These are phyloP conservation scores for Cryptococcus sp. DNA, from an alignment of 1,284 basidiomycete species.

Conservation along the genomic window DNA sequence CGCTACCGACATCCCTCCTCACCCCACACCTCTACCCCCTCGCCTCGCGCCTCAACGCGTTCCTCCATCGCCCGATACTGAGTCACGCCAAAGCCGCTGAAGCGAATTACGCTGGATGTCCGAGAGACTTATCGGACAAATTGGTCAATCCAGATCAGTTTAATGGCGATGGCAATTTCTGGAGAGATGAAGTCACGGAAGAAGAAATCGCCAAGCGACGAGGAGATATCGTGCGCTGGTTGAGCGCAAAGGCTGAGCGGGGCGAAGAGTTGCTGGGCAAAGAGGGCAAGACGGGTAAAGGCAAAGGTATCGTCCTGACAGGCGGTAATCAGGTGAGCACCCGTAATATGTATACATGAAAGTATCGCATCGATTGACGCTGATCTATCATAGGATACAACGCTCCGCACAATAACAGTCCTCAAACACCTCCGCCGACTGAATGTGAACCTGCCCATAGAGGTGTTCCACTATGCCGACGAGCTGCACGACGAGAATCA, in stretches of 20 bases:
- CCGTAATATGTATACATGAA: not conserved
- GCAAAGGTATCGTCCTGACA: conserved; percentile 54
- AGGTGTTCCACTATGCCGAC: conserved; percentile 55
- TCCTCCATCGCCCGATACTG: conserved; percentile 40
- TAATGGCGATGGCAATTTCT: conserved; percentile 44
- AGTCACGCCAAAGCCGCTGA: conserved; percentile 20
- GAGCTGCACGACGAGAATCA: conserved; percentile 46
- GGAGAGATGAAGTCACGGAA: conserved; percentile 38
- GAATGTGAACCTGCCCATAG: conserved; percentile 50
- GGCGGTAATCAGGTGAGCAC: conserved; percentile 52
- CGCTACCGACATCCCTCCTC: conserved; percentile 21
- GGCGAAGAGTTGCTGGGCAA: conserved; percentile 39
- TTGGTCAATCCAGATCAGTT: conserved; percentile 54
- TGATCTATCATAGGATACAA: conserved; percentile 47
- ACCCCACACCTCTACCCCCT: conserved; percentile 19
- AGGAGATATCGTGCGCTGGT: conserved; percentile 43
- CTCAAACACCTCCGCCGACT: conserved; percentile 49
- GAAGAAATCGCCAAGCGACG: conserved; percentile 43
- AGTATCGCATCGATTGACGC: not conserved
- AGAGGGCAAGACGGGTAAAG: conserved; percentile 25
- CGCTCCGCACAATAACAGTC: conserved; percentile 46
- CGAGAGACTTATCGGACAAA: conserved; percentile 33
- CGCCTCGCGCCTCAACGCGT: conserved; percentile 27
- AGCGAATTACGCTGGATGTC: conserved; percentile 37
- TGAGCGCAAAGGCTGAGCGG: conserved; percentile 33